phyloP scores from a whole-genome alignment of 176 grass and related monocot species.

The Chrysopogon serrulatus region DNA sequence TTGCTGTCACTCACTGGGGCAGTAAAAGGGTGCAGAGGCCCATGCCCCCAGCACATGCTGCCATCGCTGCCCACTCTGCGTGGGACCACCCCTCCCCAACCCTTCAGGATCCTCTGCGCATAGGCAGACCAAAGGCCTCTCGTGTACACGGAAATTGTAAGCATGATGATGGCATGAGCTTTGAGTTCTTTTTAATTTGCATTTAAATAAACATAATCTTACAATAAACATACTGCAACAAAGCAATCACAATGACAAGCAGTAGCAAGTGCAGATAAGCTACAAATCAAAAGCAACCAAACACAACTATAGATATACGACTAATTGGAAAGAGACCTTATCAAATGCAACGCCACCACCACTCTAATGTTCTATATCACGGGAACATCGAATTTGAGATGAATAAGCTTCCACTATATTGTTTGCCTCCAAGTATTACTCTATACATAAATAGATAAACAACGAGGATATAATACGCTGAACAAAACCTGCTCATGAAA shows the following conservation, averaged over 20 bases:
- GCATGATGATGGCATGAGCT: not conserved
- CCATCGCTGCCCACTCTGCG: conserved; percentile 28
- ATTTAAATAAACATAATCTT: not conserved
- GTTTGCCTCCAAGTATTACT: not conserved
- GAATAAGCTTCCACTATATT: not conserved
- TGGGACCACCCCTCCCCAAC: not conserved
- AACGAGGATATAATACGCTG: not conserved
- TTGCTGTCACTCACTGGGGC: conserved; percentile 2
- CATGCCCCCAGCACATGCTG: conserved; percentile 45
- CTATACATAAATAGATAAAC: not conserved
- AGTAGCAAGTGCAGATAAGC: not conserved
- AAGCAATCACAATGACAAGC: not conserved
- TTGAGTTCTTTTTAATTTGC: not conserved
- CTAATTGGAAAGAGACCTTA: not conserved
- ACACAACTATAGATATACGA: not conserved
- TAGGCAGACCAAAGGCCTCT: not conserved
- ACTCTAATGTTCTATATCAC: not conserved
- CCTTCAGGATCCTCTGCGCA: conserved; percentile 25
- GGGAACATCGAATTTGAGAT: not conserved
- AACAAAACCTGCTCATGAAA: not conserved
- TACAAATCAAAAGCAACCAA: not conserved
- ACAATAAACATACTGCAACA: not conserved
- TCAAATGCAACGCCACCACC: not conserved
- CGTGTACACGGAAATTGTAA: not conserved
- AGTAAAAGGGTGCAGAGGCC: conserved; percentile 43